Base-by-base conservation (phyloP, 2,329 filamentous ascomycete species). In the Diaporthe citrichinensis region DNA sequence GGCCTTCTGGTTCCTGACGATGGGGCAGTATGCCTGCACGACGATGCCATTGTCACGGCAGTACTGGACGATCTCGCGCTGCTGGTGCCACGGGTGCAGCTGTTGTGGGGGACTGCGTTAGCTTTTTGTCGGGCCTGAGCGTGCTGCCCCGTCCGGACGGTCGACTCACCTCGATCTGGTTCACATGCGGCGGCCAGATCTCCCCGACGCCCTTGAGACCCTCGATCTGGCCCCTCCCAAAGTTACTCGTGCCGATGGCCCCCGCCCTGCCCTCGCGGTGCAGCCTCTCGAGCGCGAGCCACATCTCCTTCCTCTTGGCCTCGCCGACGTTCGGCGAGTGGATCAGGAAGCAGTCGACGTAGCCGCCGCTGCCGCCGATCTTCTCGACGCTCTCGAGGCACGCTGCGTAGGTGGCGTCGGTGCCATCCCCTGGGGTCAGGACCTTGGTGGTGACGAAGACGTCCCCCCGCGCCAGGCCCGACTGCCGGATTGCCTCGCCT, bases 31-130 rank as follows among this genome's bases (percentile, higher is more conserved):
- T 9, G 85, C 85, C 77, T 85, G 79, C n/a, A 86, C 65, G 34
- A 83, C 67, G 86, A 97, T 96, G 81, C 92, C 92, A 82, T 96
- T 88, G 85, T 95, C 92, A 88, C 94, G 94, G 90, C 95, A 97
- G 80, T 84, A 87, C 20, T 79, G 76, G 17, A 84, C 84, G 2
- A 85, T 81, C 2, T 84, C 80, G 28, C 80, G 79, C 74, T 86
- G 85, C 81, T 94, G 93, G 78, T 88, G 90, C 92, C 92, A 94
- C 0, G 93, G 92, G 81, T 95, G 93, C 34, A 94, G 88, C 92
- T 94, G 74, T 62, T 88, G 6, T 12, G 20, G 36, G 3, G 2
- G 25, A 1, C 12, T 12, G 4, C 1, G 41, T 59, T 31, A 57
- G 55, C n/a, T 20, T 14, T 14, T 17, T 34, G 4, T 10, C 17